Conservation (phyloP, 1,284 basidiomycete species). For the Ceratobasidium sp. region DNA sequence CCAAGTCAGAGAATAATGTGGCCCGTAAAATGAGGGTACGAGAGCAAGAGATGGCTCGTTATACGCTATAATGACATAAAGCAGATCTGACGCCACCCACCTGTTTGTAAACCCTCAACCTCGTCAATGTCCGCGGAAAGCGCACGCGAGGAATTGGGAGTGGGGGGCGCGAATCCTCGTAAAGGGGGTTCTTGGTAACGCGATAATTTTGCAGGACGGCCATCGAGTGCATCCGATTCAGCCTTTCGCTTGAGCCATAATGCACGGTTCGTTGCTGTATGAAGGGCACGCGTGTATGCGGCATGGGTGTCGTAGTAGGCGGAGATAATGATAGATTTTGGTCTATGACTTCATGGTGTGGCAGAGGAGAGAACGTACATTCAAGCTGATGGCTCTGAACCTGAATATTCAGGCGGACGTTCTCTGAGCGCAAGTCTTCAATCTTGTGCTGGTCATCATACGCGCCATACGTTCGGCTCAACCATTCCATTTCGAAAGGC, state of each 20-base stretch:
- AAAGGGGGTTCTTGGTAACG: not conserved
- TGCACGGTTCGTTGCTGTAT: constrained; percentile 4
- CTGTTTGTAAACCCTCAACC: not conserved
- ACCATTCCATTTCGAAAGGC: not conserved
- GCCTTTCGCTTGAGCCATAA: constrained; percentile 20
- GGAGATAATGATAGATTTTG: not conserved
- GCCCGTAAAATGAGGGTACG: not conserved
- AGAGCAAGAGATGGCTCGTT: not conserved
- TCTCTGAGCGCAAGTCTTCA: not conserved
- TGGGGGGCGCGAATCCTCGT: not conserved
- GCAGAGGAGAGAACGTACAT: not conserved
- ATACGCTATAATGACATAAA: constrained; percentile 17
- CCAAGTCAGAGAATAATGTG: not conserved
- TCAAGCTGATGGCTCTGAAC: constrained; percentile 28
- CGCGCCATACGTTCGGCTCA: not conserved
- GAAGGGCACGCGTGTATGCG: not conserved
- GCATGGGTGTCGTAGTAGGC: no score
- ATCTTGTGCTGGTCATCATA: not conserved
- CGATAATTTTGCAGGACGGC: constrained; percentile 1
- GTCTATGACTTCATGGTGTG: not conserved
- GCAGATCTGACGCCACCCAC: not conserved
- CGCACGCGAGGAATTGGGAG: not conserved
- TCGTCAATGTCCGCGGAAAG: not conserved
- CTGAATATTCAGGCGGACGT: constrained; percentile 15
- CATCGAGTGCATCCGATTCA: not conserved